A percentile compares a stretch with the other conserved stretches of the same genome.
Conservation (phyloP, 2,329 filamentous ascomycete species). For the Didymella exigua region DNA sequence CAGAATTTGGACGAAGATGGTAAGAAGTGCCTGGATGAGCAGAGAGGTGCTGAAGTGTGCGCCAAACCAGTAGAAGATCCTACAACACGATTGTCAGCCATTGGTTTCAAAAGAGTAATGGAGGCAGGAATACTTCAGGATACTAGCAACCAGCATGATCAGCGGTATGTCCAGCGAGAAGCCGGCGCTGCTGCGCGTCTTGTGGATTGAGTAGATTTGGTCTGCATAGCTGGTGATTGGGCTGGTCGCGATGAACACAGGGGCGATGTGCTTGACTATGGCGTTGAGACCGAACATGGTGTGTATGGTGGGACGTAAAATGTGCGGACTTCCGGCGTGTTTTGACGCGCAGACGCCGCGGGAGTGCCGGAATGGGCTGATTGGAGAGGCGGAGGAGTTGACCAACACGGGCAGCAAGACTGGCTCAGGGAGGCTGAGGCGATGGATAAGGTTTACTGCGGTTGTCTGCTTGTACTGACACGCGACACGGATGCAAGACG, state of each 20-base stretch:
- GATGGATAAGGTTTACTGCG: background rate
- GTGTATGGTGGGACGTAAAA: background rate
- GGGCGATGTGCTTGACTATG: conserved; percentile 46
- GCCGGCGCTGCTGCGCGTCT: conserved; percentile 63
- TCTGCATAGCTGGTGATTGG: conserved; percentile 70
- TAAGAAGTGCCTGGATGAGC: conserved; percentile 64
- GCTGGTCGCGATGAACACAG: conserved; percentile 59
- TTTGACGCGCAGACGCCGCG: conserved; percentile 8
- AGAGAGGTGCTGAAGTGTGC: conserved; percentile 64
- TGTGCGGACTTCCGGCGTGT: background rate
- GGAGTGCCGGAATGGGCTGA: conserved; percentile 6
- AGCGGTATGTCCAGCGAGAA: conserved; percentile 71
- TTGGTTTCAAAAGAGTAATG: background rate
- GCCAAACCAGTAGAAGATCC: conserved; percentile 70
- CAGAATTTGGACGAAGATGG: conserved; percentile 63
- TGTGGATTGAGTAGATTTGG: conserved; percentile 69
- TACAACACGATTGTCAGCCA: conserved; percentile 30
- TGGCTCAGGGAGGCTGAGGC: background rate
- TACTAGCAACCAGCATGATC: conserved; percentile 70
- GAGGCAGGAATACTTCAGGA: conserved; percentile 58
- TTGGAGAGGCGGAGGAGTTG: background rate
- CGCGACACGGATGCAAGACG: background rate
- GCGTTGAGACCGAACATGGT: conserved; percentile 46
- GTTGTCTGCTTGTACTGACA: background rate
- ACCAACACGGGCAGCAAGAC: background rate